These are phyloP conservation scores for Claviceps paspali DNA, from an alignment of 2,329 filamentous ascomycete genomes.

Conservation along the genomic window DNA sequence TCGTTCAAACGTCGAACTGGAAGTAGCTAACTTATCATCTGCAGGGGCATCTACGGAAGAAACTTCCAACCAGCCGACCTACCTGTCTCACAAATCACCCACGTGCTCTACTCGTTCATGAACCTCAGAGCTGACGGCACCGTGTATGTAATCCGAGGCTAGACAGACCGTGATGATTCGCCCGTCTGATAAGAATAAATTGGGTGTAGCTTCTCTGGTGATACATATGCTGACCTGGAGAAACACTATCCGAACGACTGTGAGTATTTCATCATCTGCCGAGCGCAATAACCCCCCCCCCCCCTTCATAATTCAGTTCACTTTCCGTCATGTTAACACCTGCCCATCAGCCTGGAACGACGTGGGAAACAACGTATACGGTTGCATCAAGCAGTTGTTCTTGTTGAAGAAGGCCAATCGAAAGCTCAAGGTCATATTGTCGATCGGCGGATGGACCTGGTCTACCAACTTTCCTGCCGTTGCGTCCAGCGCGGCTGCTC, in stretches of 20 bases:
- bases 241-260: slow-evolving; percentile 59
- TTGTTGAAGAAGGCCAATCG: slow-evolving; percentile 64
- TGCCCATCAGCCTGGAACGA: slow-evolving; percentile 45
- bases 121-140: slow-evolving; percentile 58
- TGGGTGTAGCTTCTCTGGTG: slow-evolving; percentile 41
- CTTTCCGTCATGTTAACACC: too few species aligned
- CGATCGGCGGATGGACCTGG: slow-evolving; percentile 78
- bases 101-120: slow-evolving; percentile 70
- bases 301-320: too few species aligned
- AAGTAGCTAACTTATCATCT: neutral
- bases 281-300: too few species aligned
- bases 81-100: slow-evolving; percentile 53
- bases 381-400: slow-evolving; percentile 66
- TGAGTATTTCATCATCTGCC: slow-evolving; percentile 20
- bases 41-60: slow-evolving; percentile 57
- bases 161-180: neutral
- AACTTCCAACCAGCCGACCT: slow-evolving; percentile 59
- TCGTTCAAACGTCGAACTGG: neutral
- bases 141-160: slow-evolving; percentile 39
- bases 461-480: slow-evolving; percentile 58
- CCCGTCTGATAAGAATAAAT: neutral
- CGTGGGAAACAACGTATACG: slow-evolving; percentile 57
- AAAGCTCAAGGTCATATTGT: slow-evolving; percentile 61
- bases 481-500: slow-evolving; percentile 44
- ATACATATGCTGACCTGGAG: slow-evolving; percentile 54